These are phyloP conservation scores for Rubus parviflorus DNA, from an alignment of 306 rosid species.

Conservation along the genomic window DNA sequence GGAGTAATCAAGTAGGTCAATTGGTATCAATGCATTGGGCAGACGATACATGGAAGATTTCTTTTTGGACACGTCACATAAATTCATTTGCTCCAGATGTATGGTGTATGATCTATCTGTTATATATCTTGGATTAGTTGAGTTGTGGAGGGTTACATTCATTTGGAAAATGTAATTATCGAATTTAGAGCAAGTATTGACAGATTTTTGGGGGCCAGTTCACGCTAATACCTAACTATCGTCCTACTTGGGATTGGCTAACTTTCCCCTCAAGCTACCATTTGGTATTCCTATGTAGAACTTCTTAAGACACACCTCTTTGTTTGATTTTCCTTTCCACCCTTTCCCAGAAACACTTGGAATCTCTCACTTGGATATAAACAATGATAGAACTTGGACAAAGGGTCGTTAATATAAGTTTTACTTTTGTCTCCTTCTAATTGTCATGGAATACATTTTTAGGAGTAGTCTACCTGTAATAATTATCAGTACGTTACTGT, in stretches of 20 bases:
- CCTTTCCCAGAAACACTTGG: neutral
- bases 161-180: neutral
- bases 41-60: neutral
- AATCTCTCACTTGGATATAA: neutral
- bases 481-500: neutral
- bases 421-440: neutral
- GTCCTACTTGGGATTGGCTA: neutral
- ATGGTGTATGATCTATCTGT: neutral
- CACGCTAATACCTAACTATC: neutral
- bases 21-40: neutral
- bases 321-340: neutral
- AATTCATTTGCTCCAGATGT: neutral
- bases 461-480: too few species aligned
- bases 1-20: slow-evolving; percentile 5
- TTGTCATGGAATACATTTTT: too few species aligned
- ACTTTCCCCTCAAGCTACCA: neutral
- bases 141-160: neutral
- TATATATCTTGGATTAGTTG: neutral
- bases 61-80: neutral
- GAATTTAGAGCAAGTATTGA: neutral
- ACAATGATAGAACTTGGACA: neutral
- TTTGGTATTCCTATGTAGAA: neutral
- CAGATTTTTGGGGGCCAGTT: neutral
- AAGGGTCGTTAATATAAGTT: neutral
- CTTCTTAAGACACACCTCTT: neutral